These are phyloP conservation scores for Biscutella laevigata DNA, from an alignment of 441 rosid species.

Conservation along the genomic window DNA sequence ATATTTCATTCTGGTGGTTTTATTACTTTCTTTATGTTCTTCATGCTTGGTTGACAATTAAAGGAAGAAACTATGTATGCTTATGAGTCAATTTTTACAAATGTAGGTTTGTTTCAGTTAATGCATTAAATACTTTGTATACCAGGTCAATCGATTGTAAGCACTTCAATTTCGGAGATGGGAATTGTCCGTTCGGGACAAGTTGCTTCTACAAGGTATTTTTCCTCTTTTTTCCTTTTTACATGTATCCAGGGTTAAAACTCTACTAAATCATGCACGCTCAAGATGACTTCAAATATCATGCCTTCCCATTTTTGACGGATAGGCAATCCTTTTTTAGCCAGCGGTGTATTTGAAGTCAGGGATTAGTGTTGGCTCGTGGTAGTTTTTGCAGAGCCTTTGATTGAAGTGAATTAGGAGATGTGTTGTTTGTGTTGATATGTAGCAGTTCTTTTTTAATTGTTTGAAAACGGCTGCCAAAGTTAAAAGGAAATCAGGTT, in stretches of 20 bases:
- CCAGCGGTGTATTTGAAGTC: background rate
- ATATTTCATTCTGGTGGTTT: background rate
- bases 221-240: background rate
- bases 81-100: background rate
- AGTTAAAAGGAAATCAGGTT: background rate
- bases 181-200: constrained; percentile 87
- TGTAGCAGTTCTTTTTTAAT: background rate
- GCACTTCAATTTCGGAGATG: constrained; percentile 88
- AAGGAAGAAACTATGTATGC: background rate
- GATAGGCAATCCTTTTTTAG: background rate
- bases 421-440: background rate
- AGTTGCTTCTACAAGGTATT: constrained; percentile 95
- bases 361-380: background rate
- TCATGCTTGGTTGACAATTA: constrained; percentile 3
- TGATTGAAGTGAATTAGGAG: background rate
- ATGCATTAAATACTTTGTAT: constrained; percentile 3
- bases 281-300: background rate
- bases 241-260: background rate
- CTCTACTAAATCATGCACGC: background rate
- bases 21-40: background rate
- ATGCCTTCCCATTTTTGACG: background rate
- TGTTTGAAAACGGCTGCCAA: background rate
- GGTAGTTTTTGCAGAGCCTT: background rate
- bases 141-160: constrained; percentile 84
- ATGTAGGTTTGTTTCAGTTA: background rate